phyloP scores from a whole-genome alignment of 768 basidiomycete species.

The Candolleomyces efflorescens region DNA sequence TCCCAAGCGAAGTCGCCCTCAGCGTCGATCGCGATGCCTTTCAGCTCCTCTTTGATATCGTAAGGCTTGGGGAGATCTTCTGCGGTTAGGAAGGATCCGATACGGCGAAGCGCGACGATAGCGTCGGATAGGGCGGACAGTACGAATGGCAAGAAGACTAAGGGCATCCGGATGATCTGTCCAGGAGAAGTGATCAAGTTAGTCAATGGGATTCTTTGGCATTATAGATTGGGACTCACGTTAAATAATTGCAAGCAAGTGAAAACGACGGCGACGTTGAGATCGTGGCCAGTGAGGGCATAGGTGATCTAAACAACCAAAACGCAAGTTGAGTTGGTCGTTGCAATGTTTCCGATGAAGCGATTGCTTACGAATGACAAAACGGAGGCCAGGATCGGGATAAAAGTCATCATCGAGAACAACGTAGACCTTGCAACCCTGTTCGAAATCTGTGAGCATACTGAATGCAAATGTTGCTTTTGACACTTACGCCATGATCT shows the following conservation, averaged over 20 bases:
- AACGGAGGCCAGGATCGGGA: constrained; percentile 48
- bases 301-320: constrained; percentile 52
- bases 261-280: constrained; percentile 54
- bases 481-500: constrained; percentile 31
- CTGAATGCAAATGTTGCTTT: not conserved
- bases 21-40: constrained; percentile 36
- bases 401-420: constrained; percentile 41
- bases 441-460: constrained; percentile 9
- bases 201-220: not conserved
- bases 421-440: constrained; percentile 33
- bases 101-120: constrained; percentile 46
- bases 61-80: constrained; percentile 52
- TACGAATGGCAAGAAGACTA: constrained; percentile 53
- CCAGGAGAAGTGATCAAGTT: not conserved
- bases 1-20: constrained; percentile 56
- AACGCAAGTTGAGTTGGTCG: not conserved
- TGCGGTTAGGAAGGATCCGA: constrained; percentile 43
- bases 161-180: constrained; percentile 53
- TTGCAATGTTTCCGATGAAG: not conserved
- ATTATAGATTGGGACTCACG: constrained; percentile 22
- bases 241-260: constrained; percentile 56
- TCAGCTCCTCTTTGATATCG: constrained; percentile 31
- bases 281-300: constrained; percentile 49
- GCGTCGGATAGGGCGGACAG: constrained; percentile 45
- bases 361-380: constrained; percentile 43